These are phyloP conservation scores for Micromonas commoda DNA, from an alignment of 139 green algal species.

Conservation along the genomic window DNA sequence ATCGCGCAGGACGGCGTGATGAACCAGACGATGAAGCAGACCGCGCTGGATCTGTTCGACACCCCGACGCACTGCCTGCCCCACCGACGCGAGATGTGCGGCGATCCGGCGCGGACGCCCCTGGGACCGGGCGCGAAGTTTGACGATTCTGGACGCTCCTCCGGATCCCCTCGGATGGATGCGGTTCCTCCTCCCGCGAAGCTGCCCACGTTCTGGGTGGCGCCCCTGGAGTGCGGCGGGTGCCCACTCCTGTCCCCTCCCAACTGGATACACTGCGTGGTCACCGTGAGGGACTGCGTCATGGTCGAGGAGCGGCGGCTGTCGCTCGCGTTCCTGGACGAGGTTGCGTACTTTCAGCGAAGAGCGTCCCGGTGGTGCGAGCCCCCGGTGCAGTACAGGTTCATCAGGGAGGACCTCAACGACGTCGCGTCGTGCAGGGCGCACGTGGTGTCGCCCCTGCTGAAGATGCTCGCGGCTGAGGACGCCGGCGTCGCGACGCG, in stretches of 20 bases:
- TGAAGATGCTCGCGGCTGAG: neutral
- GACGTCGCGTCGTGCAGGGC: neutral
- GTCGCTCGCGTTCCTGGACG: constrained; percentile 26
- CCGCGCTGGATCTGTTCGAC: constrained; percentile 28
- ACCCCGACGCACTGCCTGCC: constrained; percentile 19
- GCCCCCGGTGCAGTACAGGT: neutral
- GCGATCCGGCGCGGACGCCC: neutral
- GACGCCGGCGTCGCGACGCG: neutral
- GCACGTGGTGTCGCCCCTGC: neutral
- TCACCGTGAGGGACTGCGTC: constrained; percentile 32
- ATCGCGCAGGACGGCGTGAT: constrained; percentile 31
- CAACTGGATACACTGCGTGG: constrained; percentile 29
- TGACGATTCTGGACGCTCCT: too few relatives aligned
- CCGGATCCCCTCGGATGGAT: too few relatives aligned
- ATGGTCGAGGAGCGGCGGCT: constrained; percentile 32
- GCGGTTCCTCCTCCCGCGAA: neutral
- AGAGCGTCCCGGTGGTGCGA: constrained; percentile 4
- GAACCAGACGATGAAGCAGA: constrained; percentile 27
- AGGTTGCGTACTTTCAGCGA: constrained; percentile 21
- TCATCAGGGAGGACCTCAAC: neutral
- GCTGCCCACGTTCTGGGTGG: constrained; percentile 25
- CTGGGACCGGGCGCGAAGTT: too few relatives aligned
- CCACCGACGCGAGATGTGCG: neutral
- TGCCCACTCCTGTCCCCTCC: constrained; percentile 29
- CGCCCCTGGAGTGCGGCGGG: constrained; percentile 27